Conservation (phyloP, 441 rosid genomes). For the Erysimum cheiri region DNA sequence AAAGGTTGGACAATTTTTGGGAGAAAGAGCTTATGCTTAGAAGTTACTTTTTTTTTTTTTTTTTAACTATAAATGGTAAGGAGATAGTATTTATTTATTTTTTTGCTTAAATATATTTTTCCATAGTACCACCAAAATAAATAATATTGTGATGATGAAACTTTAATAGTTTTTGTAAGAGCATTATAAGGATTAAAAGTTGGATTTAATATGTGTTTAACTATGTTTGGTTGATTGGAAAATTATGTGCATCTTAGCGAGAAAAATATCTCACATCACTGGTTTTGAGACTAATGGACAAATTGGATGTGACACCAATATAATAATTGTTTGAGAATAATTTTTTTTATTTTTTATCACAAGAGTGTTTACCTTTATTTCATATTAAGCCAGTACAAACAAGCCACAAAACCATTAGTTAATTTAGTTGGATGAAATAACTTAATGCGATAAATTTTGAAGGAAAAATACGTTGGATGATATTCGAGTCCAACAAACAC, state of each 20-base stretch:
- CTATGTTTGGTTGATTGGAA: not conserved
- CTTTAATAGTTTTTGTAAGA: not conserved
- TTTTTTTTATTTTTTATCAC: too few species aligned
- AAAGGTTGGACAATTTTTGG: too few species aligned
- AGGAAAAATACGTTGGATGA: not conserved
- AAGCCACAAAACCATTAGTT: too few species aligned
- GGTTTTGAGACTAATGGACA: conserved; percentile 12
- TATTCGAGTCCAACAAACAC: not conserved
- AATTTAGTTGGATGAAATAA: too few species aligned
- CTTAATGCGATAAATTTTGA: not conserved
- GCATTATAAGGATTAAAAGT: not conserved
- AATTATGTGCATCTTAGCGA: not conserved
- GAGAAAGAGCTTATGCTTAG: not conserved
- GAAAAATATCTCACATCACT: conserved; percentile 15
- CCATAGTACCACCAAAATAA: not conserved
- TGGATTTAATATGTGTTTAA: not conserved
- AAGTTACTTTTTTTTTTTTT: not conserved
- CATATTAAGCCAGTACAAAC: too few species aligned
- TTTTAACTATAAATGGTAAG: too few species aligned
- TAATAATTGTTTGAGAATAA: too few species aligned
- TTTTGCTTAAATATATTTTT: not conserved
- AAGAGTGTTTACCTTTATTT: too few species aligned
- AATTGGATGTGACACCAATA: not conserved
- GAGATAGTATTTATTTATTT: not conserved
- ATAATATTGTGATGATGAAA: not conserved